Conservation (phyloP, 2,329 filamentous ascomycete species). For the Fusarium globosum region DNA sequence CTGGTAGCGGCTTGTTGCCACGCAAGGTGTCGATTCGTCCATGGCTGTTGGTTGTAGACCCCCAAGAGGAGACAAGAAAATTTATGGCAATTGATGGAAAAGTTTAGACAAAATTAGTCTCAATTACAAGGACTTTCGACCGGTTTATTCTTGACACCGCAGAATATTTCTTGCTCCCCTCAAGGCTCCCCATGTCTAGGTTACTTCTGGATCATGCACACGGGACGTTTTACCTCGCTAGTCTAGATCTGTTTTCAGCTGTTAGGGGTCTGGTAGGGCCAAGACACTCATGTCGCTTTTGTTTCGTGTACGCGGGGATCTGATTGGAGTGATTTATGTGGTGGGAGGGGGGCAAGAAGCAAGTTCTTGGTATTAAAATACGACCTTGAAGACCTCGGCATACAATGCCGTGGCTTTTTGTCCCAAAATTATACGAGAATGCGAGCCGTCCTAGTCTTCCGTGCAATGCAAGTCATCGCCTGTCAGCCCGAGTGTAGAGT, state of each 20-base stretch:
- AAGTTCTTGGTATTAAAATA: neutral
- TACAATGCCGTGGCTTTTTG: neutral
- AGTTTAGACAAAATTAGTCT: accelerated
- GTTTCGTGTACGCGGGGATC: neutral
- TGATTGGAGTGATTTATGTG: neutral
- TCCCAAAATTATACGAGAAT: neutral
- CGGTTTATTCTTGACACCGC: accelerated
- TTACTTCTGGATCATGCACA: neutral
- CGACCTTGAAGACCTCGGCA: neutral
- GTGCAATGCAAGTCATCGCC: neutral
- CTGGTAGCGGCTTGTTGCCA: neutral
- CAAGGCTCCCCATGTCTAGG: neutral
- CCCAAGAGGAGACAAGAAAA: neutral
- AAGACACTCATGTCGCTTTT: neutral
- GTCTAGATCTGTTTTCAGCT: neutral
- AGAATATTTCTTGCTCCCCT: neutral
- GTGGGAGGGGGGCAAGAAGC: neutral
- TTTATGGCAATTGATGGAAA: neutral
- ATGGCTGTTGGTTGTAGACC: neutral
- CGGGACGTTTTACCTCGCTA: neutral
- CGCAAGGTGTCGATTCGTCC: neutral
- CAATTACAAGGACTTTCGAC: accelerated
- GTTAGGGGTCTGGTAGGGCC: neutral
- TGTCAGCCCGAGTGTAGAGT: too few relatives aligned
- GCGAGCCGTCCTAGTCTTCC: too few relatives aligned